phyloP scores from a whole-genome alignment of 2,329 filamentous ascomycete genomes.

The Aspergillus persii region DNA sequence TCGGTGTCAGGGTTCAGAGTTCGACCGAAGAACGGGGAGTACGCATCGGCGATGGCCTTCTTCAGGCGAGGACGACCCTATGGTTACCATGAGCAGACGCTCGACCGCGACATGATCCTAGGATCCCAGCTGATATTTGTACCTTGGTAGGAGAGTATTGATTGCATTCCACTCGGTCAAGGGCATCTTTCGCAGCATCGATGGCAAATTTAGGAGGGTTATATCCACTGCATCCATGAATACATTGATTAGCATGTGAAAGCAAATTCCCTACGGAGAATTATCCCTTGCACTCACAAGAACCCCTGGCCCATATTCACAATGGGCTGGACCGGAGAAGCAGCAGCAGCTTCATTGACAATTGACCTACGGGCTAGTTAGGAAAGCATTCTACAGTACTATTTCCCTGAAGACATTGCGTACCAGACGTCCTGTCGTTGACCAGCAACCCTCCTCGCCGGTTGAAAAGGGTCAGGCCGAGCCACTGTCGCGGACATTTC shows the following conservation, averaged over 20 bases:
- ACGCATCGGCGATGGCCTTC: constrained; percentile 90
- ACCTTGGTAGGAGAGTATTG: constrained; percentile 94
- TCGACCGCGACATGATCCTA: neutral
- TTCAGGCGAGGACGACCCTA: constrained; percentile 81
- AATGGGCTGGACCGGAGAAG: constrained; percentile 63
- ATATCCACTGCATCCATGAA: constrained; percentile 60
- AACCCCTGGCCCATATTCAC: constrained; percentile 69
- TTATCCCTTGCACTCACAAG: constrained; percentile 41
- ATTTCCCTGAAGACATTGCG: constrained; percentile 1
- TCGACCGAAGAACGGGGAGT: constrained; percentile 83
- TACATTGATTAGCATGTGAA: neutral
- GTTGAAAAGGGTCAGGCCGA: constrained; percentile 43
- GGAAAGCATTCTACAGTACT: constrained; percentile 6
- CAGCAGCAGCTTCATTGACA: constrained; percentile 65
- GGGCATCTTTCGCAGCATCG: constrained; percentile 83
- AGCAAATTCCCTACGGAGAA: neutral
- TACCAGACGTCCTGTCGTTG: constrained; percentile 54
- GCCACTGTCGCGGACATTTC: constrained; percentile 40
- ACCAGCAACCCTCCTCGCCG: constrained; percentile 49
- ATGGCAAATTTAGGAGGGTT: constrained; percentile 90
- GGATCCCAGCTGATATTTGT: constrained; percentile 8
- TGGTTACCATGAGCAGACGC: constrained; percentile 4
- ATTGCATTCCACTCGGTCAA: constrained; percentile 93
- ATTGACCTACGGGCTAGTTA: constrained; percentile 52
- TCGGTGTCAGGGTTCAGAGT: constrained; percentile 84